Percentiles rank a stretch among this genome's conserved stretches.
Evolutionary conservation across 768 basidiomycete genomes (phyloP).

Genomic region (Mycena rosella): DNA sequence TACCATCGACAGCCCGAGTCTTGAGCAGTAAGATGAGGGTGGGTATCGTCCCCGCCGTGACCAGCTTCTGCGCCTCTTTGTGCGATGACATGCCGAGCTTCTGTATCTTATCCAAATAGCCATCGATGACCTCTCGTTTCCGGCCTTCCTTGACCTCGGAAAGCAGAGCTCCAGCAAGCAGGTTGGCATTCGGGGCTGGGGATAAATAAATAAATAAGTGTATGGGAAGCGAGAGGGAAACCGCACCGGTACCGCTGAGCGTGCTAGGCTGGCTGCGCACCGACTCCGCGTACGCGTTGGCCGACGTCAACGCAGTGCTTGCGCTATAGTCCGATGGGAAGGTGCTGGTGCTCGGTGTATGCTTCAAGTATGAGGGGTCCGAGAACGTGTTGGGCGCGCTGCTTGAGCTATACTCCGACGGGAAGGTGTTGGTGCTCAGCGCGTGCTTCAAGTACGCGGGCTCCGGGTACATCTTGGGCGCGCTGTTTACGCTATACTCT

Average conservation of each 20-base stretch:
- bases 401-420: constrained; percentile 15
- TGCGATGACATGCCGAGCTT: constrained; percentile 37
- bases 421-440: constrained; percentile 22
- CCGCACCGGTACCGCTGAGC: constrained; percentile 20
- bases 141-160: constrained; percentile 41
- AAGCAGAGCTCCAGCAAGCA: constrained; percentile 43
- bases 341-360: constrained; percentile 19
- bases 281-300: constrained; percentile 29
- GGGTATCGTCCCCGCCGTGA: constrained; percentile 42
- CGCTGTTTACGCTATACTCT: constrained; percentile 8
- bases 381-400: no score
- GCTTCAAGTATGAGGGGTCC: constrained; percentile 9
- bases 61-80: constrained; percentile 42
- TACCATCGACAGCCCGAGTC: constrained; percentile 40
- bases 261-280: constrained; percentile 30
- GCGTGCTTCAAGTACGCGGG: constrained; percentile 27
- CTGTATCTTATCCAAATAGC: constrained; percentile 39
- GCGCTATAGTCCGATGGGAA: constrained; percentile 24
- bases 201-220: not conserved
- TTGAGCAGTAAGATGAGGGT: constrained; percentile 43
- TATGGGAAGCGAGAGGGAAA: not conserved
- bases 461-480: constrained; percentile 22
- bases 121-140: constrained; percentile 41
- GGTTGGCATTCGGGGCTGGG: constrained; percentile 36
- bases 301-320: not conserved